A percentile compares a stretch with the other conserved stretches of the same genome.
Evolutionary conservation across 1,284 basidiomycete genomes (phyloP).

Genomic region (Rhodotorula sp.): DNA sequence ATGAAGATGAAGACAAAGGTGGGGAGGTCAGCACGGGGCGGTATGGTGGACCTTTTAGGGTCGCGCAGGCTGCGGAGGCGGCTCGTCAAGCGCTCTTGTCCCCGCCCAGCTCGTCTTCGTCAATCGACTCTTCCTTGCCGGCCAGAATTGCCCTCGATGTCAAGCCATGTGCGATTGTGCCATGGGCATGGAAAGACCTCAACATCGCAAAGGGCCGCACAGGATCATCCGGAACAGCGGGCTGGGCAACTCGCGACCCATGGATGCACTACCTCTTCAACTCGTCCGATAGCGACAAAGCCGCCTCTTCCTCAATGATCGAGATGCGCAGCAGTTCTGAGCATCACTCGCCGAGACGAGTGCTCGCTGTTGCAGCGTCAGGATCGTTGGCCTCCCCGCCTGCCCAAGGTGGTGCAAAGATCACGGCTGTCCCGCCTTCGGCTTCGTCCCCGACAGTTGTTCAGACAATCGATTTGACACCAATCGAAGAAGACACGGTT

Average conservation of each 20-base stretch:
- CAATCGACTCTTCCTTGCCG: neutral
- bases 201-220: neutral
- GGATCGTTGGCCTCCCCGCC: too few relatives aligned
- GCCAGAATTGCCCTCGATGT: neutral
- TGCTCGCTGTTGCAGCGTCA: neutral
- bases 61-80: neutral
- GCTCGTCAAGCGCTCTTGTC: neutral
- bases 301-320: too few relatives aligned
- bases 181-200: neutral
- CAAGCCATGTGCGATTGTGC: too few relatives aligned
- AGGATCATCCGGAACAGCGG: neutral
- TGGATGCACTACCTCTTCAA: neutral
- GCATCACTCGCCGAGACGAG: too few relatives aligned
- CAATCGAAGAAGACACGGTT: neutral
- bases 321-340: too few relatives aligned
- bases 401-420: neutral
- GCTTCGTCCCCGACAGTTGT: neutral
- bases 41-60: neutral
- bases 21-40: too few relatives aligned
- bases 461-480: neutral
- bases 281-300: neutral
- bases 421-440: neutral
- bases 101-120: neutral
- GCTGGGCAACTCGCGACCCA: conserved; percentile 1
- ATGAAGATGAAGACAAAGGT: neutral